Evolutionary conservation across 2,329 filamentous ascomycete species (phyloP), one percentile per base, ranked within the genome.

Genomic region (Aspergillus ruber): DNA sequence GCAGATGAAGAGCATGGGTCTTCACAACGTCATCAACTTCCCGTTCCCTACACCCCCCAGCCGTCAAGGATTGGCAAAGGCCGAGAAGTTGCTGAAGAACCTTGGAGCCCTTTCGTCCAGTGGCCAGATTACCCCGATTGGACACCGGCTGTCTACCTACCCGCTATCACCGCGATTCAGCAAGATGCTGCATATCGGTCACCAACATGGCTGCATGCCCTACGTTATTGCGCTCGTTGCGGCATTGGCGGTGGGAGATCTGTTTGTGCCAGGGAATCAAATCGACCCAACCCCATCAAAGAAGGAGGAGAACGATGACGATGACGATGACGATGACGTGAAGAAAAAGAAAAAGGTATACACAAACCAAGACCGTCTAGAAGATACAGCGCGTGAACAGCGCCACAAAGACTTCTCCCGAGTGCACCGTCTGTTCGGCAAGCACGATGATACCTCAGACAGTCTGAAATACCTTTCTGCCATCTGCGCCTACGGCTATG

Each of bases 31-130:
- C 6, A 80, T 88, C 64, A 94, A 93, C 67, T 98, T 98, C 65
- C 93, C 94, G 0, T 98, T 97, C 65, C 93, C 93, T 3, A 97
- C 91, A 12, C 84, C 90, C 0, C 93, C 93, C 1, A 85, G 90
- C 58, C 79, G 83, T 12, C 76, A 83, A 45, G 88, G 83, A 53
- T 75, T 98, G 17, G 80, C 81, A 43, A 88, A 86, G 62, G 90
- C 93, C 0, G 93, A 98, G 70, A 89, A 85, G 61, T 76, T 96
- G 6, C 76, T 98, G 7, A 84, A 81, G 42, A 94, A 95, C 63
- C 78, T 98, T 3, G 88, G 88, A 0, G 93, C 91, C 1, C 75
- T 97, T 27, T 82, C 83, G 9, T 57, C 78, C 0, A 76, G 79
- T 8, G 88, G 89, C 0, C 81, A 85, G 57, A 84, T 96, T 15